phyloP scores from a whole-genome alignment of 1,139 yeast species.

The Yamadazyma blattariae region DNA sequence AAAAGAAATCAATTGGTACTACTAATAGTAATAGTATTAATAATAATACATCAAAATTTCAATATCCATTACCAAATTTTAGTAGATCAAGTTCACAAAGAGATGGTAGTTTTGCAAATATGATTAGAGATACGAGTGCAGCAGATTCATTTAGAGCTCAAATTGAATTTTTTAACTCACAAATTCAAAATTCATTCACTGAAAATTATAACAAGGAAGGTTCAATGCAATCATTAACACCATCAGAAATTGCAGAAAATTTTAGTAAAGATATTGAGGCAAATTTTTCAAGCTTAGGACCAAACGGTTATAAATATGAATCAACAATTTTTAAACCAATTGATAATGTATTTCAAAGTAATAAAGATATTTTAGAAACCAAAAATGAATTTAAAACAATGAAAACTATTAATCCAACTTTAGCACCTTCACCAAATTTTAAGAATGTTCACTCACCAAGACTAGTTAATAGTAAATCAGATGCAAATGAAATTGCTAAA shows the following conservation, averaged over 20 bases:
- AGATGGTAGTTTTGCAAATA: slow-evolving; percentile 11
- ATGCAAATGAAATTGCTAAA: slow-evolving; percentile 12
- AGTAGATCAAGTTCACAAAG: slow-evolving; percentile 1
- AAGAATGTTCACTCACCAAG: neutral
- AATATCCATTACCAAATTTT: slow-evolving; percentile 5
- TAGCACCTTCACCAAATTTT: neutral
- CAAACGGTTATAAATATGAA: slow-evolving; percentile 3
- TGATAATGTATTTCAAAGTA: slow-evolving; percentile 1
- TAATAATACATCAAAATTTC: slow-evolving; percentile 3
- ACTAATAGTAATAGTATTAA: neutral
- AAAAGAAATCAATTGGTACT: neutral
- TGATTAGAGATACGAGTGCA: slow-evolving; percentile 13
- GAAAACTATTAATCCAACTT: neutral
- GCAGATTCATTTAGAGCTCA: slow-evolving; percentile 15
- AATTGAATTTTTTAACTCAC: slow-evolving; percentile 11
- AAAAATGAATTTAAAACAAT: neutral
- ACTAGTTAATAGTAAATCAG: slow-evolving; percentile 1
- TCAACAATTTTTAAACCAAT: slow-evolving; percentile 1
- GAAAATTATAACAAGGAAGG: slow-evolving; percentile 13
- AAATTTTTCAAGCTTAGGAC: slow-evolving; percentile 15
- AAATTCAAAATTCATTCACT: slow-evolving; percentile 5
- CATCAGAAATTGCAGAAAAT: slow-evolving; percentile 29
- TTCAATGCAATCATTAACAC: slow-evolving; percentile 27
- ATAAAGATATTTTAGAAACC: neutral
- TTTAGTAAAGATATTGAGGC: slow-evolving; percentile 29